Evolutionary conservation across 768 basidiomycete species (phyloP).

Genomic region (Lactarius quietus): DNA sequence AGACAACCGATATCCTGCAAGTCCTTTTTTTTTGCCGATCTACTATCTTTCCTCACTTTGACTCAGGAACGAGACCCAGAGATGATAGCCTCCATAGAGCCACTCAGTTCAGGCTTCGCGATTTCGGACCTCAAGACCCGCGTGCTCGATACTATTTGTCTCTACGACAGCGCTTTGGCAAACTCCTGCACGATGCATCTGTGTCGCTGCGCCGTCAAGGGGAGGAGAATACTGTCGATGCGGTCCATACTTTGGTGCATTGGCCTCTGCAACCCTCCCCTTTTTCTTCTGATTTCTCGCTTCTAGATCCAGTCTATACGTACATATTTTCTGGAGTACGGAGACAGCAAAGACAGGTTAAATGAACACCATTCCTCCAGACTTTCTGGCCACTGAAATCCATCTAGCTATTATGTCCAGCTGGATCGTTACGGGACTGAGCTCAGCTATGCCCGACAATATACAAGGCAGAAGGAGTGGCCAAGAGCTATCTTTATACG

Average conservation of each 20-base stretch:
- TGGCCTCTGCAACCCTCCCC: neutral
- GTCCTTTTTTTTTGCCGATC: constrained; percentile 26
- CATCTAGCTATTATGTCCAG: constrained; percentile 51
- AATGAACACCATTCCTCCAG: constrained; percentile 30
- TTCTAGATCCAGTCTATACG: constrained; percentile 61
- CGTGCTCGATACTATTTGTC: constrained; percentile 45
- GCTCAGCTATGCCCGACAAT: constrained; percentile 61
- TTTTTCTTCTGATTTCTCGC: neutral
- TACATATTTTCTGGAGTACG: constrained; percentile 71
- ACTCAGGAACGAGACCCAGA: constrained; percentile 69
- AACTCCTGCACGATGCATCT: constrained; percentile 69
- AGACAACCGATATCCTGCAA: constrained; percentile 68
- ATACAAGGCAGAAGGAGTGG: constrained; percentile 71
- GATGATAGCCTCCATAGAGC: constrained; percentile 64
- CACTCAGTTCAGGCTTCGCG: constrained; percentile 63
- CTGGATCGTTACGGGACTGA: constrained; percentile 56
- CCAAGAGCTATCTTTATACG: constrained; percentile 68
- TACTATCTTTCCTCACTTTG: neutral
- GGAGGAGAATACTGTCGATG: constrained; percentile 78
- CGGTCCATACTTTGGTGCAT: constrained; percentile 63
- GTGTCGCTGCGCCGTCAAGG: constrained; percentile 64
- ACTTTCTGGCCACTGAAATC: neutral
- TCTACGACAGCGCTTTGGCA: constrained; percentile 60
- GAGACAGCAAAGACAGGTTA: constrained; percentile 59
- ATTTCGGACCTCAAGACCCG: constrained; percentile 60